A percentile compares a stretch with the other conserved stretches of the same genome.
Evolutionary conservation across 2,329 filamentous ascomycete genomes (phyloP).

Genomic region (Colletotrichum salicis): DNA sequence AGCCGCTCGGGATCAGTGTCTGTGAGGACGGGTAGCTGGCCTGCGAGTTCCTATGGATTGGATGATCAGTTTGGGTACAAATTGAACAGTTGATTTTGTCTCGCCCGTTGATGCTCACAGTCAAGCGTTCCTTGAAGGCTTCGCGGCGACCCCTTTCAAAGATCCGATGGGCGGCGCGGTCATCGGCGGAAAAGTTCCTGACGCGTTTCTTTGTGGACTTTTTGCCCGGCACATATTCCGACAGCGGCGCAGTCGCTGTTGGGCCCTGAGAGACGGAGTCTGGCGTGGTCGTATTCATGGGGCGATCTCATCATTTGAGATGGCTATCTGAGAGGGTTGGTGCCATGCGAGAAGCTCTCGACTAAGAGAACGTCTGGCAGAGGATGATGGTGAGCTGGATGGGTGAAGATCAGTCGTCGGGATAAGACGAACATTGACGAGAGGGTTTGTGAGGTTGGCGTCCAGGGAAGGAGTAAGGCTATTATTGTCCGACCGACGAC

Average conservation of each 20-base stretch:
- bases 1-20: slow-evolving; percentile 48
- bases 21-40: slow-evolving; percentile 46
- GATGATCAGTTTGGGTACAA: background rate
- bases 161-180: slow-evolving; percentile 52
- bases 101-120: slow-evolving; percentile 39
- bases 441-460: background rate
- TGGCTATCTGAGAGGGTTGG: background rate
- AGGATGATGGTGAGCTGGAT: background rate
- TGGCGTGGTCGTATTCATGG: slow-evolving; percentile 22
- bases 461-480: slow-evolving; percentile 15
- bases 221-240: slow-evolving; percentile 4
- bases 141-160: slow-evolving; percentile 55
- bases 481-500: slow-evolving; percentile 11
- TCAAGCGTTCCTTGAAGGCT: slow-evolving; percentile 51
- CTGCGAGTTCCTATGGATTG: slow-evolving; percentile 46
- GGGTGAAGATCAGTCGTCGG: background rate
- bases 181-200: slow-evolving; percentile 52
- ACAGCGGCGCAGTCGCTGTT: slow-evolving; percentile 7
- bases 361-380: background rate
- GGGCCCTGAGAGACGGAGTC: slow-evolving; percentile 1
- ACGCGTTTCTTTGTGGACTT: slow-evolving; percentile 45
- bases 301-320: background rate
- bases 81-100: background rate
- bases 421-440: background rate
- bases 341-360: background rate